Evolutionary conservation across 768 basidiomycete species (phyloP).

Genomic region (Xerocomus brunneocitrinus): DNA sequence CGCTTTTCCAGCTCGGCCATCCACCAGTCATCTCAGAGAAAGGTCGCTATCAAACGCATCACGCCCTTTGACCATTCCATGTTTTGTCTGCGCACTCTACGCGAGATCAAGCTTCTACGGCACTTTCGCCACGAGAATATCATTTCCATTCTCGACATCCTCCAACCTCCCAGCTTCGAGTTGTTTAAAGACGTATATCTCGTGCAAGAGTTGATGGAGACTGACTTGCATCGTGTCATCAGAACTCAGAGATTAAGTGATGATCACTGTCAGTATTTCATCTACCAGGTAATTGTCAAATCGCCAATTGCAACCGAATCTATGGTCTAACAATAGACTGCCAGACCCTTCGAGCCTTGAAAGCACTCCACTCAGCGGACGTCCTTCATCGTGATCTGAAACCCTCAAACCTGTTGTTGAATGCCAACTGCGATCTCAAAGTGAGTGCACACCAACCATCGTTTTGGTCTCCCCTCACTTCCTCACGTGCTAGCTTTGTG

Average conservation of each 20-base stretch:
- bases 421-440: slow-evolving; percentile 96
- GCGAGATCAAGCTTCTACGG: slow-evolving; percentile 90
- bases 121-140: slow-evolving; percentile 87
- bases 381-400: slow-evolving; percentile 96
- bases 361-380: slow-evolving; percentile 92
- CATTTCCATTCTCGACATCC: slow-evolving; percentile 93
- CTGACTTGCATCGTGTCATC: slow-evolving; percentile 95
- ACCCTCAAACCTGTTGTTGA: slow-evolving; percentile 91
- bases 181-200: slow-evolving; percentile 83
- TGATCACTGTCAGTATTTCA: slow-evolving; percentile 96
- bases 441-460: slow-evolving; percentile 37
- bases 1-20: slow-evolving; percentile 54
- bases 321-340: slow-evolving; percentile 1
- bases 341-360: slow-evolving; percentile 85
- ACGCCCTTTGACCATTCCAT: slow-evolving; percentile 92
- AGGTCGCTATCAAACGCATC: slow-evolving; percentile 95
- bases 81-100: slow-evolving; percentile 80
- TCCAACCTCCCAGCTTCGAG: slow-evolving; percentile 70
- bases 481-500: slow-evolving; percentile 53
- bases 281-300: slow-evolving; percentile 70
- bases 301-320: not conserved
- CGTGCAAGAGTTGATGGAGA: slow-evolving; percentile 80
- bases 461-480: not conserved
- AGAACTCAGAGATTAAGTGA: slow-evolving; percentile 91
- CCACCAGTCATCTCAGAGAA: slow-evolving; percentile 70